Base-by-base conservation (phyloP, 2,329 filamentous ascomycete species). In the Alternaria sp. region DNA sequence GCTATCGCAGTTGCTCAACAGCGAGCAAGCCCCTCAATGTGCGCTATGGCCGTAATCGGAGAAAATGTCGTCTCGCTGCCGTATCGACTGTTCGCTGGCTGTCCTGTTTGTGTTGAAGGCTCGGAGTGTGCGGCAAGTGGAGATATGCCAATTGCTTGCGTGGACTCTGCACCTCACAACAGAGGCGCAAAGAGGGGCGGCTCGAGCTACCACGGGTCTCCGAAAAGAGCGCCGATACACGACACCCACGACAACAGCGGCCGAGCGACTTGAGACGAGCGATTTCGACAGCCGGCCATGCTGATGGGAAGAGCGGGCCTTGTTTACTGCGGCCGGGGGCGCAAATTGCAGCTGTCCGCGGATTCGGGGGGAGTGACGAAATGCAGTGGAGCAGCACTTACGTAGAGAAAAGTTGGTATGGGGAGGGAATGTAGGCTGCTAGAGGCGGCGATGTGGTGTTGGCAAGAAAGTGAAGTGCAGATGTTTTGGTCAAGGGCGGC, bases 141-240 rank as follows among this genome's bases (percentile, higher is more conserved):
- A 57, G 46, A 58, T 66, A 32, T 44, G 55, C 54, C 59, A 65
- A 66, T 65, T 64, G 66, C 61, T 61, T 67, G 67, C 64, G 73
- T 68, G 65, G 68, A 62, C 64, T 65, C 60, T 65, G 60, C 63
- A 61, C 49, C 56, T 61, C 56, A 62, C 62, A 66, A 62, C 65
- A 49, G 66, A 70, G 61, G 72, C 67, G 73, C 68, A 73, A 69
- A 70, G 71, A 77, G 73, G 74, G 71, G 73, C 67, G 69, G 66
- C 65, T 68, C 63, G 60, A 66, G 56, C 64, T 62, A 40, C 50
- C 62, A 63, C 67, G 64, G 63, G 61, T 62, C 69, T 66, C 64
- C 46, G 55, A 47, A 54, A 43, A 43, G 50, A 46, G 61, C 62
- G 59, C 61, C 62, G 65, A 61, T 59, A 44, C 59, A 65, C 61